phyloP scores from a whole-genome alignment of 2,329 filamentous ascomycete genomes.

The Fusarium aywerte region DNA sequence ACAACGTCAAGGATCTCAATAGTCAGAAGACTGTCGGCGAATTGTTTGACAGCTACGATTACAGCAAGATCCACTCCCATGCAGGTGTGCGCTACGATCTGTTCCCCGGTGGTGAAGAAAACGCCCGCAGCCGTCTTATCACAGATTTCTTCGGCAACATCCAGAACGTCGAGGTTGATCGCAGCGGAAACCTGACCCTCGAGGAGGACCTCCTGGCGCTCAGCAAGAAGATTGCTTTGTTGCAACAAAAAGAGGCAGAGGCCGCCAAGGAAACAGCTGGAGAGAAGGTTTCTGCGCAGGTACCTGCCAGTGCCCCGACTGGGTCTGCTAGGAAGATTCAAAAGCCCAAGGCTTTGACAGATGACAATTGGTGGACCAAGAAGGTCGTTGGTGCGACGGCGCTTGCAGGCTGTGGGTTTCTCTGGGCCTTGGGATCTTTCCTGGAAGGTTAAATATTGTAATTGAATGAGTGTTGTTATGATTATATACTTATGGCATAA shows the following conservation, averaged over 20 bases:
- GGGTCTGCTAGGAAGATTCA: slow-evolving; percentile 48
- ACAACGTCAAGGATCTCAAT: slow-evolving; percentile 83
- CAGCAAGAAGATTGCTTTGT: slow-evolving; percentile 70
- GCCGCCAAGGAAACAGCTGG: slow-evolving; percentile 48
- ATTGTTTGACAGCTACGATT: slow-evolving; percentile 95
- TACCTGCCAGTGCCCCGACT: slow-evolving; percentile 46
- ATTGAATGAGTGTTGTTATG: not conserved
- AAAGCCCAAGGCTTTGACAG: slow-evolving; percentile 68
- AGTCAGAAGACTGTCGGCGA: slow-evolving; percentile 92
- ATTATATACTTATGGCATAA: slow-evolving; percentile 5
- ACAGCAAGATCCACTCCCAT: slow-evolving; percentile 91
- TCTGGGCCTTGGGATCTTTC: slow-evolving; percentile 69
- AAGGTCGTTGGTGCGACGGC: slow-evolving; percentile 71
- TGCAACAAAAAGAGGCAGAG: slow-evolving; percentile 61
- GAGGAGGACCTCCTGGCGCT: slow-evolving; percentile 83
- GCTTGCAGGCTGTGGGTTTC: slow-evolving; percentile 68
- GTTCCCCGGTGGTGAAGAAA: slow-evolving; percentile 85
- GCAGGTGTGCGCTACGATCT: slow-evolving; percentile 94
- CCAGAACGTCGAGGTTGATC: slow-evolving; percentile 92
- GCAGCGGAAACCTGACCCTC: slow-evolving; percentile 65
- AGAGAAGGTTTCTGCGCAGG: slow-evolving; percentile 43
- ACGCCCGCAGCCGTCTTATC: slow-evolving; percentile 80
- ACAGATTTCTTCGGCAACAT: slow-evolving; percentile 99
- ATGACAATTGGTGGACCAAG: slow-evolving; percentile 74
- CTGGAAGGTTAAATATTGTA: slow-evolving; percentile 51